Base-by-base conservation (phyloP, 2,329 filamentous ascomycete species). In the Xylaria arbuscula region DNA sequence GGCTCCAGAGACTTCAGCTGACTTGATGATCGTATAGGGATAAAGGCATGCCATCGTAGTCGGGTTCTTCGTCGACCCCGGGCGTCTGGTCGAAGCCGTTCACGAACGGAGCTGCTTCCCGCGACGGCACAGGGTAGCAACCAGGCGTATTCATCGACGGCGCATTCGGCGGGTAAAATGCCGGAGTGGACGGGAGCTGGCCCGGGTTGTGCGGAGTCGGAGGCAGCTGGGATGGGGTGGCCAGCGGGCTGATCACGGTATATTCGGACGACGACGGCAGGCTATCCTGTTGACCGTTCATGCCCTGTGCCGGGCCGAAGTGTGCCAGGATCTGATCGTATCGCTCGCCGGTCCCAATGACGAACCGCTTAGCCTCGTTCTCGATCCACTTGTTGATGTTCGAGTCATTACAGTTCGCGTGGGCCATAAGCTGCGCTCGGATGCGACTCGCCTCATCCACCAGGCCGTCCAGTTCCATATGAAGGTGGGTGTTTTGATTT, bases 331-430 rank as follows among this genome's bases (percentile, higher is more conserved):
- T 76, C 36, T 75, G 72, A 59, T 78, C 75, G 42, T 76, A 77
- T 10, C 74, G 72, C 59, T 79, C 76, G 47, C 78, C 72, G 4
- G 76, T 71, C 10, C 73, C 76, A 36, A 82, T 76, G 5, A 86
- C 84, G 64, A 85, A 85, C n/a, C 77, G 80, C 56, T 79, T 81
- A 2, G 86, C 86, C 74, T 87, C 84, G 63, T 81, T 84, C 59
- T 85, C 81, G 48, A 88, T 80, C 86, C 86, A 88, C 22, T 79
- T 77, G 67, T 86, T 79, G 72, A 88, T 88, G 64, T 86, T 85
- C 15, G 80, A 72, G 64, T 88, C 85, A 67, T 85, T 82, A 77
- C 86, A 88, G 59, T 75, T 77, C 13, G 84, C 84, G 68, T 88
- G 86, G 8, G 76, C 73, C 84, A 88, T 87, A 45, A 88, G 79